Evolutionary conservation across 2,329 filamentous ascomycete genomes (phyloP), one percentile per base, ranked within the genome.

Genomic region (Fusarium nurragi): DNA sequence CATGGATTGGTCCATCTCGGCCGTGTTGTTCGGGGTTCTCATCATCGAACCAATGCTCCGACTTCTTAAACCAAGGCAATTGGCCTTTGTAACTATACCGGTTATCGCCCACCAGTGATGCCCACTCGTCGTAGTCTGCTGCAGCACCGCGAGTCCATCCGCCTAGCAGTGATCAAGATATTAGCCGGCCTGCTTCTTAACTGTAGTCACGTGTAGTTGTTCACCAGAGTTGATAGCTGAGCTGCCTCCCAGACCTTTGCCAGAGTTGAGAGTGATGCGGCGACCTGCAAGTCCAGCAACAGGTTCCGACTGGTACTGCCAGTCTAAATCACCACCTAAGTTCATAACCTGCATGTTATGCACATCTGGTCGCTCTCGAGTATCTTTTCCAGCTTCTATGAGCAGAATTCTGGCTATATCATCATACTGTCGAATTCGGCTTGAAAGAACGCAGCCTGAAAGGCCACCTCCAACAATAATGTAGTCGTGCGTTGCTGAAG

Each of bases 61-160:
- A 65, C 55, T 78, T 81, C 34, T 73, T 72, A 52, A 83, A 77
- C 70, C 80, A 86, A 3, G 80, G 79, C 16, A 80, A 73, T 26
- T 84, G 75, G 11, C 76, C 76, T 5, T 81, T 71, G 53, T 81
- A 83, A 57, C 76, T 77, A 76, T 83, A 86, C 4, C 74, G 70
- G 2, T 76, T 44, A 50, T 85, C 81, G 1, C 40, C 44, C 32
- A 74, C 64, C 16, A 69, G 21, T 14, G 68, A 34, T 18, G 71
- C 51, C 83, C 82, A 84, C 40, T 77, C 73, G 21, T 84, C 76
- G 16, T 80, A 85, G 62, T 84, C 81, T 7, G 71, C 67, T 4
- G 73, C 71, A 28, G 77, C 75, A 3, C 81, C 82, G 26, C 81
- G 79, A 22, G 78, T 78, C 75, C 81, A 81, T 6, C 72, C 73